A percentile compares a stretch with the other conserved stretches of the same genome.
phyloP scores from a whole-genome alignment of 2,329 filamentous ascomycete genomes.

The Arthrobotrys musiformis region DNA sequence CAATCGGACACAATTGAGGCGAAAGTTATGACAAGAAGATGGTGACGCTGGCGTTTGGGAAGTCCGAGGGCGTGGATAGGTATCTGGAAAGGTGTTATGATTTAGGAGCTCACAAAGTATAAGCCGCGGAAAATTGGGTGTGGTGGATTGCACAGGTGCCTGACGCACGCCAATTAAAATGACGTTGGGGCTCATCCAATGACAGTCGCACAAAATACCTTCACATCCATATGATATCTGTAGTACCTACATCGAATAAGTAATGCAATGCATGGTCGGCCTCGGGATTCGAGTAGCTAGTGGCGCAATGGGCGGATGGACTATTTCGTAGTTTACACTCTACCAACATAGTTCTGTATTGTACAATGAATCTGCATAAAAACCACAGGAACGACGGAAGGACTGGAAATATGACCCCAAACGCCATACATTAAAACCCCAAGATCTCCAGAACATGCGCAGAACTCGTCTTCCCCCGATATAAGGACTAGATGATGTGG shows the following conservation, averaged over 20 bases:
- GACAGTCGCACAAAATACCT: background rate
- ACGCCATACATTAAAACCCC: constrained; percentile 46
- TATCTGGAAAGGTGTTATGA: constrained; percentile 43
- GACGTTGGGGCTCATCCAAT: constrained; percentile 31
- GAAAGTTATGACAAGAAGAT: background rate
- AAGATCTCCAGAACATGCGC: constrained; percentile 25
- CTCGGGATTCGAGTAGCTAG: too few relatives aligned
- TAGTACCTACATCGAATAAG: background rate
- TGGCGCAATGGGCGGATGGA: background rate
- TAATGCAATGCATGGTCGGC: background rate
- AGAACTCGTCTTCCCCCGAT: constrained; percentile 13
- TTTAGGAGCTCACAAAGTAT: constrained; percentile 28
- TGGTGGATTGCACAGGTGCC: constrained; percentile 18
- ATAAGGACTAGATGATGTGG: background rate
- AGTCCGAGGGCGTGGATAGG: background rate
- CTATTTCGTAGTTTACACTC: constrained; percentile 44
- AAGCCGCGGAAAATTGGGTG: constrained; percentile 31
- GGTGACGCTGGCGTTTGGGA: constrained; percentile 1
- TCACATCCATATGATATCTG: too few relatives aligned
- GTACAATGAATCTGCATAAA: constrained; percentile 39
- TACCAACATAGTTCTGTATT: constrained; percentile 42
- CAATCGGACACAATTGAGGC: constrained; percentile 22
- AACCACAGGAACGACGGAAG: constrained; percentile 15
- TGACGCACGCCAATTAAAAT: constrained; percentile 17
- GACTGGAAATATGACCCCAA: constrained; percentile 34